These are phyloP conservation scores for Pseudopyrenochaeta lycopersici DNA, from an alignment of 2,329 filamentous ascomycete genomes.

Conservation along the genomic window DNA sequence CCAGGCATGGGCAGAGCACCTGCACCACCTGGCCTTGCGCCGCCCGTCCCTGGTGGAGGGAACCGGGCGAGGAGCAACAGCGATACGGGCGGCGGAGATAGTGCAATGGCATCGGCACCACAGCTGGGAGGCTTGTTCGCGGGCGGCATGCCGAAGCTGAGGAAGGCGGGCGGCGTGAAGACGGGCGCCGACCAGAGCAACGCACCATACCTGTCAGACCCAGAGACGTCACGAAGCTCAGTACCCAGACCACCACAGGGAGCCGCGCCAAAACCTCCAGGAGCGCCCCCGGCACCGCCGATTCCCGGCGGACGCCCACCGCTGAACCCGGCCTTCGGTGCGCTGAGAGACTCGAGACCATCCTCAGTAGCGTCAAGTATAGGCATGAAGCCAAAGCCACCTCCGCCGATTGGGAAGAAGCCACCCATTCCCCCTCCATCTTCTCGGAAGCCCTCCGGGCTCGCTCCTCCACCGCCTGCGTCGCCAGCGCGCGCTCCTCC, in stretches of 20 bases:
- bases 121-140: slow-evolving; percentile 90
- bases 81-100: slow-evolving; percentile 64
- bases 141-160: slow-evolving; percentile 93
- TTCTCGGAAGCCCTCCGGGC: slow-evolving; percentile 65
- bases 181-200: slow-evolving; percentile 67
- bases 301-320: slow-evolving; percentile 63
- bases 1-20: slow-evolving; percentile 63
- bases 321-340: slow-evolving; percentile 67
- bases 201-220: slow-evolving; percentile 81
- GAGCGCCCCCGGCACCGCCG: slow-evolving; percentile 59
- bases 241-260: slow-evolving; percentile 64
- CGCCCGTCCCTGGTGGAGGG: slow-evolving; percentile 66
- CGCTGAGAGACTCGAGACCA: slow-evolving; percentile 61
- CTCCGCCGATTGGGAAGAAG: slow-evolving; percentile 81
- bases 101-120: slow-evolving; percentile 59
- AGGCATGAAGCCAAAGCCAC: slow-evolving; percentile 71
- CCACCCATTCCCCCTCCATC: slow-evolving; percentile 66
- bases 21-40: slow-evolving; percentile 72
- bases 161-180: slow-evolving; percentile 77
- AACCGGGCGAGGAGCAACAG: slow-evolving; percentile 82
- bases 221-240: slow-evolving; percentile 66
- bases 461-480: slow-evolving; percentile 52
- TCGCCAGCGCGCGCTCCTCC: slow-evolving; percentile 54
- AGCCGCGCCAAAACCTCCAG: slow-evolving; percentile 60
- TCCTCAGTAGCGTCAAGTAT: slow-evolving; percentile 67